These are phyloP conservation scores for Aspergillus persii DNA, from an alignment of 2,329 filamentous ascomycete genomes.

Conservation along the genomic window DNA sequence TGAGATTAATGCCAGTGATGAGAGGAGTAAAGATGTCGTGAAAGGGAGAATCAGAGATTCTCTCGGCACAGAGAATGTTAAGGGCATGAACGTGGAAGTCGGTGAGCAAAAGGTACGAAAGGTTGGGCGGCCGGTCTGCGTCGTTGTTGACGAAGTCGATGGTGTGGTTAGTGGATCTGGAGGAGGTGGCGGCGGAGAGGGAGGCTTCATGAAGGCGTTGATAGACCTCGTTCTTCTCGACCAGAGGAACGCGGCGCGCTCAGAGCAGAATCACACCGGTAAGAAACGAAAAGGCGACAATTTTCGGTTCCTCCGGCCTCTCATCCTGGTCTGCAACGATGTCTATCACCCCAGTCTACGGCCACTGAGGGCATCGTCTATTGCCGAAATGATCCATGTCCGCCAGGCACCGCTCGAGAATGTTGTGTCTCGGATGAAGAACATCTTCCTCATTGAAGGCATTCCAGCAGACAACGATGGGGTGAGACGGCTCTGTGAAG, in stretches of 20 bases:
- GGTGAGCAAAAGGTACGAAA: conserved; percentile 58
- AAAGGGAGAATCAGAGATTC: conserved; percentile 88
- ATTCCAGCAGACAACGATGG: conserved; percentile 87
- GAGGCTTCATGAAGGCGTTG: conserved; percentile 90
- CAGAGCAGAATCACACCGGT: conserved; percentile 24
- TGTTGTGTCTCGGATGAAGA: conserved; percentile 75
- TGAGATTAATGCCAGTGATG: conserved; percentile 97
- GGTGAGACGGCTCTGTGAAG: conserved; percentile 68
- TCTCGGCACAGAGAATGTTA: conserved; percentile 91
- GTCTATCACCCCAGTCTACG: conserved; percentile 88
- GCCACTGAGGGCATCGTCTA: conserved; percentile 75
- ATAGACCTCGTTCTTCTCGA: conserved; percentile 86
- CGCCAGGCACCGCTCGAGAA: conserved; percentile 85
- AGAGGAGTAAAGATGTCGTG: conserved; percentile 84
- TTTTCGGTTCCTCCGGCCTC: conserved; percentile 80
- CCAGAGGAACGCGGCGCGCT: conserved; percentile 67
- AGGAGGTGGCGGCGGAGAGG: conserved; percentile 65
- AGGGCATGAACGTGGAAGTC: conserved; percentile 55
- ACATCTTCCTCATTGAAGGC: conserved; percentile 83
- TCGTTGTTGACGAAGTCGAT: conserved; percentile 95
- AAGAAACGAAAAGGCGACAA: conserved; percentile 71
- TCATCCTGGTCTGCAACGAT: conserved; percentile 96
- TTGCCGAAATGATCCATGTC: conserved; percentile 89
- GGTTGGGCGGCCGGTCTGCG: conserved; percentile 80
- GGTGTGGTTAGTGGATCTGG: conserved; percentile 82